Evolutionary conservation across 768 basidiomycete genomes (phyloP), one percentile per base, ranked within the genome.

Genomic region (Fomitopsis serialis): DNA sequence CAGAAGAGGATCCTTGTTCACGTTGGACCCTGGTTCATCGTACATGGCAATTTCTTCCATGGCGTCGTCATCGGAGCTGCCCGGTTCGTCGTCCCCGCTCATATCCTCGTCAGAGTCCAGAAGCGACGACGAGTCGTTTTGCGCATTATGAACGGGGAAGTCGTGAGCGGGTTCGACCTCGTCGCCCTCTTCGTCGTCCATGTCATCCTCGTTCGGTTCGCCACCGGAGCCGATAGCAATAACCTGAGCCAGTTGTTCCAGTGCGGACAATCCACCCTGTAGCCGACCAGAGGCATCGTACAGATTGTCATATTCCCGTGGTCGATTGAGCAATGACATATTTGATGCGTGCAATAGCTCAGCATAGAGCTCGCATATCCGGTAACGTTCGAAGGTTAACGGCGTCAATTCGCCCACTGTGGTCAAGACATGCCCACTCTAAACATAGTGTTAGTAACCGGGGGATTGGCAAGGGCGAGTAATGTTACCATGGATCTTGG

Each of bases 291-390:
- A 82, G 1, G 75, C 72, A 63, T 92, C 91, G 68, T 92, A 94
- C n/a, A 84, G 72, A 22, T 81, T 76, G 44, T 81, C 79, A 52
- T 78, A 84, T 45, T 87, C 84, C 0, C 79, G 65, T 1, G 80
- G 70, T 10, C 97, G 90, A 66, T 98, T 98, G 24, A 98, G 76
- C 22, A 98, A 79, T 5, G 90, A 85, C 96, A 99, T 98, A 63
- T 97, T 98, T 17, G 97, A 98, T 67, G 94, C 97, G 65, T 99
- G 97, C 23, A 98, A 73, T 5, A 99, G 82, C 66, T 99, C 97
- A 19, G 96, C 97, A 62, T 96, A 94, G 12, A 99, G 77, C 69
- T 99, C 97, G 70, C 93, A 91, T 61, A 98, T 93, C 10, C 96
- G 84, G 69, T 92, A 97, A 15, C 97, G 86, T 67, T 98, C 97